Percentiles rank a stretch among this genome's conserved stretches.
These are phyloP conservation scores for Colletotrichum sidae DNA, from an alignment of 2,329 filamentous ascomycete species.

Conservation along the genomic window DNA sequence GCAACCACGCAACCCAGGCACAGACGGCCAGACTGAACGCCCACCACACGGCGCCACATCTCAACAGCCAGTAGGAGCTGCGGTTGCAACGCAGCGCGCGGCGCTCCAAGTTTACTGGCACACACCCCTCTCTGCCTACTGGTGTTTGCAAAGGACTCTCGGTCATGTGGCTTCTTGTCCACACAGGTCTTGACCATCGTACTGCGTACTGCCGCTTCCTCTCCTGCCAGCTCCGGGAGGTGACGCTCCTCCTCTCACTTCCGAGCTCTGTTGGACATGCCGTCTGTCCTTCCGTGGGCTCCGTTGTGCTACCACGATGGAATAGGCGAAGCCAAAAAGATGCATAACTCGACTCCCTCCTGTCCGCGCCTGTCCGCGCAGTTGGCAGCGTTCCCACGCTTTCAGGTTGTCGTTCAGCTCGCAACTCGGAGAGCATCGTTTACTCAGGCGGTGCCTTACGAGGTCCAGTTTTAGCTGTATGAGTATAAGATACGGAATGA, in stretches of 20 bases:
- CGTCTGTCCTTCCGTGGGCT: not conserved
- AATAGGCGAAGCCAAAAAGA: slow-evolving; percentile 7
- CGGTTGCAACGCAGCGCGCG: slow-evolving; percentile 18
- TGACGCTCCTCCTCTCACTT: slow-evolving; percentile 25
- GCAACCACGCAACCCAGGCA: not conserved
- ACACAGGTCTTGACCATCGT: not conserved
- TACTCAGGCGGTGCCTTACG: too few species aligned
- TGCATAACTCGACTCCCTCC: slow-evolving; percentile 23
- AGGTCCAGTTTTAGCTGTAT: not conserved
- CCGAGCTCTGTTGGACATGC: slow-evolving; percentile 16
- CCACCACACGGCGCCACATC: too few species aligned
- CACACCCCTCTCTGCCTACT: not conserved
- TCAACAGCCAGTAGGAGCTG: not conserved
- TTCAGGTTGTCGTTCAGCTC: not conserved
- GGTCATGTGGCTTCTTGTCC: too few species aligned
- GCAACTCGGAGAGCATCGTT: too few species aligned
- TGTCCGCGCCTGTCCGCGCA: not conserved
- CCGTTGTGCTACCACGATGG: slow-evolving; percentile 4
- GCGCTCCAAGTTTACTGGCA: not conserved
- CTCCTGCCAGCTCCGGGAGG: slow-evolving; percentile 29
- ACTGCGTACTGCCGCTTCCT: slow-evolving; percentile 11
- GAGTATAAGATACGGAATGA: too few species aligned
- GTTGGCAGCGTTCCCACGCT: too few species aligned
- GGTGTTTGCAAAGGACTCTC: not conserved
- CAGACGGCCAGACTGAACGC: not conserved